Percentiles rank a stretch among this genome's conserved stretches.
phyloP scores from a whole-genome alignment of 1,139 yeast species.

The Kluyveromyces sp. region DNA sequence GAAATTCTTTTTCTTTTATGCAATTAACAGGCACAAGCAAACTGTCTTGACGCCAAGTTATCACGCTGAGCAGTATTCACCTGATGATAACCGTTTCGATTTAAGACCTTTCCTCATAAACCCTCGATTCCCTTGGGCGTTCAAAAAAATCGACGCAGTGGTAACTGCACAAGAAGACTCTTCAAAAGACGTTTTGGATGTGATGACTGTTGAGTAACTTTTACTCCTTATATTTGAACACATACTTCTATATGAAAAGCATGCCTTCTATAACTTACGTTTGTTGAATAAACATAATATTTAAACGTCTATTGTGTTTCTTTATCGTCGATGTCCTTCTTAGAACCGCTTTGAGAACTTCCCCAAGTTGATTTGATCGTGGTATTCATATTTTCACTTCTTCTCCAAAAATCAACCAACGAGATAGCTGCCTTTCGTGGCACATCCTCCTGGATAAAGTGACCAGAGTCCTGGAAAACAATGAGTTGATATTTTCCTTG shows the following conservation, averaged over 20 bases:
- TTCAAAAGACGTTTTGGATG: conserved; percentile 30
- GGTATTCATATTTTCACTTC: conserved; percentile 38
- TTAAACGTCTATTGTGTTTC: not conserved
- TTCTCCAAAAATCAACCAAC: conserved; percentile 47
- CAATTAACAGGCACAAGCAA: conserved; percentile 93
- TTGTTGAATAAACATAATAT: not conserved
- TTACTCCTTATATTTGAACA: not conserved
- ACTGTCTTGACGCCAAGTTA: conserved; percentile 94
- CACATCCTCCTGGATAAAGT: conserved; percentile 85
- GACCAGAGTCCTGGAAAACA: conserved; percentile 79
- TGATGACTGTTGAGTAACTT: conserved; percentile 38
- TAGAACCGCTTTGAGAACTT: conserved; percentile 1
- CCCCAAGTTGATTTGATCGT: conserved; percentile 38
- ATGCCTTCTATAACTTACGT: not conserved
- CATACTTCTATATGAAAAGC: not conserved
- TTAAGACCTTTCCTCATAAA: conserved; percentile 86
- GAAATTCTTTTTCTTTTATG: conserved; percentile 84
- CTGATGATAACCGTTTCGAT: conserved; percentile 95
- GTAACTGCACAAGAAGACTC: conserved; percentile 47
- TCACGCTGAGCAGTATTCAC: conserved; percentile 96
- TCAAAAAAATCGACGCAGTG: conserved; percentile 74
- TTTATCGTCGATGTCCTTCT: conserved; percentile 8
- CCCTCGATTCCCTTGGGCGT: conserved; percentile 88
- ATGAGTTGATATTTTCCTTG: conserved; percentile 89
- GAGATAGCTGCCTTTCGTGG: conserved; percentile 61